Evolutionary conservation across 2,329 filamentous ascomycete species (phyloP), one percentile per base, ranked within the genome.

Genomic region (Drechslerella dactyloides): DNA sequence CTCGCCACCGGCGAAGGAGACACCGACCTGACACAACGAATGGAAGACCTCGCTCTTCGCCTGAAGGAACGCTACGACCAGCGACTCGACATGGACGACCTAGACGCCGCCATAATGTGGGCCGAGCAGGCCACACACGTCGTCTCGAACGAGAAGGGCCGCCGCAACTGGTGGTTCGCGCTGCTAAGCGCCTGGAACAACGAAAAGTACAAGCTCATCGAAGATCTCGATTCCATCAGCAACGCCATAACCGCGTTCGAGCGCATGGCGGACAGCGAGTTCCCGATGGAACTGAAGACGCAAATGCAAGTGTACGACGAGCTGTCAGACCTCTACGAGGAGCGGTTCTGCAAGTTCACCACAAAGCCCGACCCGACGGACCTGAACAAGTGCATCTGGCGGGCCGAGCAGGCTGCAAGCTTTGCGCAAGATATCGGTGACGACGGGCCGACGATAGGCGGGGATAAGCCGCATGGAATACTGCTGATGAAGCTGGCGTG

Each of bases 381-480:
- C 23, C 24, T 58, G 13, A n/a, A 58, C 21, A 58, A 58, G 23
- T 46, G 37, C 23, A 50, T 58, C 23, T 19, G 13, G 15, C 48
- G 33, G 40, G 42, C 55, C 10, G 55, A 58, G 55, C 37, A 58
- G 33, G 24, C 17, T 23, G 23, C 40, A 1, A 46, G 33, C 13
- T 40, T 58, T 2, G 55, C 55, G 6, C 24, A 23, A 21, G 55
- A 19, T 35, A 15, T 48, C n/a, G 44, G 44, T 7, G 23, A 33
- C 24, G 55, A 58, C 33, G 55, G 52, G 2, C 52, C 52, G 2
- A 55, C 30, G 8, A 55, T 55, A n/a, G 17, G 52, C 17, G 52
- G 52, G n/a, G 52, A 55, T 7, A 55, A 55, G 17, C 52, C 52
- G n/a, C 52, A 55, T 21, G 52, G 52, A 17, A 55, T 55, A 40